Base-by-base conservation (phyloP, 441 rosid genomes). In the Isatis lusitanica region DNA sequence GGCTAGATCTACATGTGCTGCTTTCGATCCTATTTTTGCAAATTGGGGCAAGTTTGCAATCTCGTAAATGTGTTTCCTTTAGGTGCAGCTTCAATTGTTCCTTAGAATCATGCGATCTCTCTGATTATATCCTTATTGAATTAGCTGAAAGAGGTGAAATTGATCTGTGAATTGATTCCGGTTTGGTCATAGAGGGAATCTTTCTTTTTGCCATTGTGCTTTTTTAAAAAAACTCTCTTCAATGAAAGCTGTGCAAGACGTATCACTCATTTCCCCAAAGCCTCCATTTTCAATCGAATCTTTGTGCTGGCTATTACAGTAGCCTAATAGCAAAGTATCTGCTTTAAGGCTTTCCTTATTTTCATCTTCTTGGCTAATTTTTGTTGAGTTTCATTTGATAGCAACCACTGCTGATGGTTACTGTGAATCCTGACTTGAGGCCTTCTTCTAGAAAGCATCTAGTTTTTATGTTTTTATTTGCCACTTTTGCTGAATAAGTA, bases 1-100 rank as follows among this genome's bases (percentile, higher is more conserved):
- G 11, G 46, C 9, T 74, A 47, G 81, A 81, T 78, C 85, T 75
- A 64, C 39, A 4, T 35, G 9, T 35, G 8, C 17, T 11, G 60
- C n/a, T 71, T 50, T 66, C 53, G 10, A 51, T 66, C 35, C 59
- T 60, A 35, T 38, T 62, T 46, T 63, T 31, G n/a, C 42, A 8
- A 46, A 16, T 35, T 53, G 28, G 35, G n/a, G 47, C 15, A 7
- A 31, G 10, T 17, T 38, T 18, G 21, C 9, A 39, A 39, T 17
- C 13, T 64, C 50, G 42, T 40, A 39, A 53, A 16, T 73, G 70
- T 61, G 39, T 56, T 36, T 63, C 17, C 59, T 1, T 55, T 30
- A 64, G 31, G 4, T 71, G 11, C 42, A 61, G 15, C 28, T 26
- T 71, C 16, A n/a, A 1, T 40, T 43, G 8, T 51, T 46, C 7